Conservation (phyloP, 768 basidiomycete species). For the Amanita thiersii region DNA sequence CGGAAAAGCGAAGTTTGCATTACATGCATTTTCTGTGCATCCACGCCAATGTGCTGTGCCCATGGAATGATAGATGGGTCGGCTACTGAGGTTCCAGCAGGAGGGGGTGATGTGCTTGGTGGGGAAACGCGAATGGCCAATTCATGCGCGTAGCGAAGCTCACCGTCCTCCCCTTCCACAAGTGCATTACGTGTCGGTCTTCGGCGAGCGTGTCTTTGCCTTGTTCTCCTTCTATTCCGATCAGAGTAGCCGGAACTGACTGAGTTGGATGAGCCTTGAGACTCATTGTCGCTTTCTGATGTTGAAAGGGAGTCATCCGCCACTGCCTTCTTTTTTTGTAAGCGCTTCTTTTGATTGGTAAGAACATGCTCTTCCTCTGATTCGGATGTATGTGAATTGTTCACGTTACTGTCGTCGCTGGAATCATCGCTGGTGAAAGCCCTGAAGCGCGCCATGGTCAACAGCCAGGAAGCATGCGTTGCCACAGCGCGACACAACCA, state of each 20-base stretch:
- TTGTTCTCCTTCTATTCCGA: background rate
- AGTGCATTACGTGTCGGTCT: conserved; percentile 32
- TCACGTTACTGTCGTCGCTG: conserved; percentile 25
- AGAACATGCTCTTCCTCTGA: conserved; percentile 3
- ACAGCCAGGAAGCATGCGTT: no score
- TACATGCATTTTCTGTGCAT: conserved; percentile 83
- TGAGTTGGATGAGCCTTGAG: conserved; percentile 24
- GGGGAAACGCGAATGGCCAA: conserved; percentile 25
- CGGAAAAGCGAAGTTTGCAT: conserved; percentile 90
- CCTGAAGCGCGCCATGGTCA: conserved; percentile 58
- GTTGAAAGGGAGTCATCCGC: conserved; percentile 18
- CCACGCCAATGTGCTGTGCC: conserved; percentile 69
- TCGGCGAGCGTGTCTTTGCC: background rate
- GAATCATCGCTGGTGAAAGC: conserved; percentile 57
- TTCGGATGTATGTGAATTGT: conserved; percentile 8
- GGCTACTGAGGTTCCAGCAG: conserved; percentile 25
- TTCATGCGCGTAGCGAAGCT: conserved; percentile 38
- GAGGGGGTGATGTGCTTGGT: conserved; percentile 21
- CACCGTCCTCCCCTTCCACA: conserved; percentile 48
- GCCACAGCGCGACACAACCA: background rate
- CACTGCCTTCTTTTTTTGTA: conserved; percentile 22
- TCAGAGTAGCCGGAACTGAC: conserved; percentile 34
- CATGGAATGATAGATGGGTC: conserved; percentile 57
- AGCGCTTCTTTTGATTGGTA: conserved; percentile 21
- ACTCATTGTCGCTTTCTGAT: conserved; percentile 17